Conservation (phyloP, 257 asterid species). For the Solanum gandarillasii region DNA sequence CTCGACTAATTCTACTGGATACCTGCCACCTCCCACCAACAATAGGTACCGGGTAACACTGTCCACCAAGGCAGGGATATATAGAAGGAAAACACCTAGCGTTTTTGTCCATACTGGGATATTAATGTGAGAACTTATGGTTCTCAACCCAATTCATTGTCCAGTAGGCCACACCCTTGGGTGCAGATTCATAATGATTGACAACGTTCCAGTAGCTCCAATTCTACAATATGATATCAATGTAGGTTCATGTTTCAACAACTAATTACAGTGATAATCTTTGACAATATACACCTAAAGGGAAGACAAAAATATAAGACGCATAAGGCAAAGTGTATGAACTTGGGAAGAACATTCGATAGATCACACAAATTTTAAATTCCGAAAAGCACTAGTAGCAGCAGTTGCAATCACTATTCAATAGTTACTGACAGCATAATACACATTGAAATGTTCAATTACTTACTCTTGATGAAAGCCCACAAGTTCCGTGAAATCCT, state of each 20-base stretch:
- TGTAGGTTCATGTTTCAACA: not conserved
- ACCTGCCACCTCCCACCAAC: not conserved
- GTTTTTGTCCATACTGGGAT: not conserved
- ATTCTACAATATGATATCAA: not conserved
- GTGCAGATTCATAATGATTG: not conserved
- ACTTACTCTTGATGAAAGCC: conserved; percentile 98
- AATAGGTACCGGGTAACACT: not conserved
- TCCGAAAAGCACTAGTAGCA: not conserved
- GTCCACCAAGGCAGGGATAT: not conserved
- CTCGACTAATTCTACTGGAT: not conserved
- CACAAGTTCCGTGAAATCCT: conserved; percentile 82
- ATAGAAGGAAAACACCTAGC: not conserved
- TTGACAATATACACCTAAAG: not conserved
- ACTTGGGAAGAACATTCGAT: not conserved
- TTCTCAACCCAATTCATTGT: not conserved
- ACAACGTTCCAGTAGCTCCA: not conserved
- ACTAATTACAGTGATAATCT: not conserved
- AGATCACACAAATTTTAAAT: not conserved
- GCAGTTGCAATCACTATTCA: not conserved
- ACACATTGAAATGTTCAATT: not conserved
- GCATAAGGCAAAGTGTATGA: not conserved
- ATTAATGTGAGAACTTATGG: not conserved
- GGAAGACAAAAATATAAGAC: not conserved
- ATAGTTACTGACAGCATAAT: not conserved
- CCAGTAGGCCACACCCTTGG: not conserved